Conservation (phyloP, 2,329 filamentous ascomycete genomes). For the Coniochaeta pulveracea region DNA sequence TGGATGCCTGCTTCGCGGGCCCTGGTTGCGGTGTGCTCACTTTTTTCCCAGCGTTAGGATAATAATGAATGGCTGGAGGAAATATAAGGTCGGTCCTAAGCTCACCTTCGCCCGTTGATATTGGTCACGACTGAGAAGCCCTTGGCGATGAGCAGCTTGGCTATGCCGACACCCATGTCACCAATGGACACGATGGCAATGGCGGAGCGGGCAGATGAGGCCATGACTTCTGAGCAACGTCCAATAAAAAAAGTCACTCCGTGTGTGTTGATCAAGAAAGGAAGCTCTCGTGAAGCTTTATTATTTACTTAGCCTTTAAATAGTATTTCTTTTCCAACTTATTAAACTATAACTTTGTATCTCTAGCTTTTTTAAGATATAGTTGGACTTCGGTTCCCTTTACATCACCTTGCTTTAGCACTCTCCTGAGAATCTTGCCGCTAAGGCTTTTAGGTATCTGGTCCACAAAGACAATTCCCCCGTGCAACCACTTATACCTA, state of each 20-base stretch:
- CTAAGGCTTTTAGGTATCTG: constrained; percentile 58
- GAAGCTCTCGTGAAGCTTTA: no score
- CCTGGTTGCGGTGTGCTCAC: constrained; percentile 45
- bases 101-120: constrained; percentile 32
- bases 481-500: constrained; percentile 54
- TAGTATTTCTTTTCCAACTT: no score
- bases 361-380: constrained; percentile 41
- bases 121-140: constrained; percentile 40
- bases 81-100: not conserved
- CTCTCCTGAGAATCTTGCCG: constrained; percentile 30
- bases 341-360: constrained; percentile 52
- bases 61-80: not conserved
- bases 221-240: no score
- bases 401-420: constrained; percentile 23
- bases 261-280: no score
- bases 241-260: no score
- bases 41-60: constrained; percentile 14
- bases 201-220: no score
- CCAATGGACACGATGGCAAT: constrained; percentile 41
- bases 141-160: constrained; percentile 32
- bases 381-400: constrained; percentile 25
- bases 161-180: constrained; percentile 43
- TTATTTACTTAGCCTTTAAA: no score
- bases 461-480: constrained; percentile 56
- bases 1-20: constrained; percentile 42